phyloP scores from a whole-genome alignment of 345 rosid species.

The Moricandia moricandioides region DNA sequence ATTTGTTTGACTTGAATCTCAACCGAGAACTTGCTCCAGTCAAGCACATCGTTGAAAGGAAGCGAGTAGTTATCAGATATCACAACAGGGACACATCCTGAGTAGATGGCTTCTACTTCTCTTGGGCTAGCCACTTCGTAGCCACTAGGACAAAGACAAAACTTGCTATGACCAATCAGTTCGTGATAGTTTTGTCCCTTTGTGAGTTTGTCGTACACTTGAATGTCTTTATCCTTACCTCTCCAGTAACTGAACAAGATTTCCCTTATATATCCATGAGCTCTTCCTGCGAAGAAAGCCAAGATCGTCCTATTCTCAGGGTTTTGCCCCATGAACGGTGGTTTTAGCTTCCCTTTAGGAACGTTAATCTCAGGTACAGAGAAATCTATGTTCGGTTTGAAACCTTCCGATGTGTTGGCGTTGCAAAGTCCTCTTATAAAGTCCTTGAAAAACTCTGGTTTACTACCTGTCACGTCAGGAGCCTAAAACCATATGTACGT shows the following conservation, averaged over 20 bases:
- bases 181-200: conserved; percentile 36
- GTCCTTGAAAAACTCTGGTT: conserved; percentile 40
- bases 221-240: conserved; percentile 43
- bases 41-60: conserved; percentile 54
- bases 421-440: conserved; percentile 50
- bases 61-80: conserved; percentile 45
- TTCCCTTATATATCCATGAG: conserved; percentile 46
- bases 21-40: conserved; percentile 49
- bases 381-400: conserved; percentile 41
- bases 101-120: conserved; percentile 43
- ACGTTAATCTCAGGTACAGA: conserved; percentile 50
- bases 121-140: conserved; percentile 66
- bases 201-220: conserved; percentile 43
- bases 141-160: conserved; percentile 67
- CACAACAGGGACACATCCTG: conserved; percentile 50
- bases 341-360: conserved; percentile 31
- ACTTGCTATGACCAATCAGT: conserved; percentile 50
- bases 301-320: conserved; percentile 37
- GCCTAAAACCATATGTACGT: conserved; percentile 33
- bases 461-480: conserved; percentile 37
- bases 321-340: conserved; percentile 10
- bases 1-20: conserved; percentile 41
- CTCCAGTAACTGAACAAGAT: conserved; percentile 44
- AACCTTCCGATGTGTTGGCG: conserved; percentile 51
- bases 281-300: conserved; percentile 48